Percentiles rank a stretch among this genome's conserved stretches.
These are phyloP conservation scores for Psidium friedrichsthalianum DNA, from an alignment of 345 rosid species.

Conservation along the genomic window DNA sequence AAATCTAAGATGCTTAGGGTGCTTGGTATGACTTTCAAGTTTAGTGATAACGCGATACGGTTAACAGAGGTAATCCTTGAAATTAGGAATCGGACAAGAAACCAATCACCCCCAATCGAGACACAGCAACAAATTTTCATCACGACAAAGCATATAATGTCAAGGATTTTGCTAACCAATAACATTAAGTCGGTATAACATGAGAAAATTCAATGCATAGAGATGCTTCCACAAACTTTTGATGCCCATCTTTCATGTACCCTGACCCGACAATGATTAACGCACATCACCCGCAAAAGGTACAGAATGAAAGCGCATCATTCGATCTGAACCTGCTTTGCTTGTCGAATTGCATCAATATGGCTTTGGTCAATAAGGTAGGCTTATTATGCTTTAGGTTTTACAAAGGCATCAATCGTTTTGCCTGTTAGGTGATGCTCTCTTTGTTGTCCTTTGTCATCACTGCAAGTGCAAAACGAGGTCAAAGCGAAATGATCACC, in stretches of 20 bases:
- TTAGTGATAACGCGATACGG: too few species aligned
- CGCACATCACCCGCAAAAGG: not conserved
- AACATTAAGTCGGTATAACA: not conserved
- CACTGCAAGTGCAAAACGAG: not conserved
- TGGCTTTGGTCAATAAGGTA: not conserved
- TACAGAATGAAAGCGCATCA: not conserved
- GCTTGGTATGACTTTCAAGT: too few species aligned
- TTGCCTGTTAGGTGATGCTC: not conserved
- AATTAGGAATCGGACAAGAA: too few species aligned
- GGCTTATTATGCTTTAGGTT: not conserved
- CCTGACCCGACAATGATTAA: conserved; percentile 1
- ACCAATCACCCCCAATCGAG: not conserved
- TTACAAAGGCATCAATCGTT: not conserved
- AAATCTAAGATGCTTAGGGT: too few species aligned
- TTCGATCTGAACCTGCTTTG: not conserved
- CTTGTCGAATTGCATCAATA: not conserved
- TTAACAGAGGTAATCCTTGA: too few species aligned
- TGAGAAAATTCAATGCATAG: not conserved
- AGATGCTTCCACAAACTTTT: not conserved
- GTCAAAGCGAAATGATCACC: not conserved
- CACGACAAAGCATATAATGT: not conserved
- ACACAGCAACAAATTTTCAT: not conserved
- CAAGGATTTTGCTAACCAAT: not conserved
- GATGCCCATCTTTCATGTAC: not conserved
- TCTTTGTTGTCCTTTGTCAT: not conserved